These are phyloP conservation scores for Geum urbanum DNA, from an alignment of 306 rosid genomes.

Conservation along the genomic window DNA sequence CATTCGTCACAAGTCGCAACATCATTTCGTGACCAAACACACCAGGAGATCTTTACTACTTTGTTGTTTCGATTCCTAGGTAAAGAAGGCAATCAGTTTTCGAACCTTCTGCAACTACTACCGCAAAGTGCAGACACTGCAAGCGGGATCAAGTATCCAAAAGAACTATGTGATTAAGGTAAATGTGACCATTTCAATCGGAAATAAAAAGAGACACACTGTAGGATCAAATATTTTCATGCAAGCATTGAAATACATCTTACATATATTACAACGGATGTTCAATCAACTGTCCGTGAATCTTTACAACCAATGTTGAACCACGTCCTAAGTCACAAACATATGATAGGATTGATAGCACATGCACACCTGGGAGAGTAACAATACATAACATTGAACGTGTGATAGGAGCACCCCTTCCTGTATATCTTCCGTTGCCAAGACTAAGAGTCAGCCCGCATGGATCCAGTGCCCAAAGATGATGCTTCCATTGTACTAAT, in stretches of 20 bases:
- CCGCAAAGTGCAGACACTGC: background rate
- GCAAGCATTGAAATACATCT: slow-evolving; percentile 4
- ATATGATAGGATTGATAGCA: background rate
- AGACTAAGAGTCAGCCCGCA: slow-evolving; percentile 33
- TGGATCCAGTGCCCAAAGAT: background rate
- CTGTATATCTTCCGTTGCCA: background rate
- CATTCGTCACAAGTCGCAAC: no score
- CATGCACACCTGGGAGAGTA: background rate
- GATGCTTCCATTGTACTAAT: slow-evolving; percentile 13
- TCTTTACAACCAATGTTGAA: slow-evolving; percentile 3
- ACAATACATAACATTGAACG: background rate
- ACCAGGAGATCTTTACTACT: no score
- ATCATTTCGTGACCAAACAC: no score
- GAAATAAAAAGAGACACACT: background rate
- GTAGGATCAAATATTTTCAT: slow-evolving; percentile 1
- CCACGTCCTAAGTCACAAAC: background rate
- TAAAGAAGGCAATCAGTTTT: background rate
- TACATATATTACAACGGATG: slow-evolving; percentile 10
- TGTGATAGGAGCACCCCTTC: background rate
- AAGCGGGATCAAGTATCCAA: background rate
- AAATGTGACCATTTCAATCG: background rate
- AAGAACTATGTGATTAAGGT: background rate
- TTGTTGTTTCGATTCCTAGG: background rate
- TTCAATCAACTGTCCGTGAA: background rate
- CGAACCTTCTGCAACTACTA: background rate